These are phyloP conservation scores for Ceratocystis papillata DNA, from an alignment of 2,329 filamentous ascomycete genomes.

Conservation along the genomic window DNA sequence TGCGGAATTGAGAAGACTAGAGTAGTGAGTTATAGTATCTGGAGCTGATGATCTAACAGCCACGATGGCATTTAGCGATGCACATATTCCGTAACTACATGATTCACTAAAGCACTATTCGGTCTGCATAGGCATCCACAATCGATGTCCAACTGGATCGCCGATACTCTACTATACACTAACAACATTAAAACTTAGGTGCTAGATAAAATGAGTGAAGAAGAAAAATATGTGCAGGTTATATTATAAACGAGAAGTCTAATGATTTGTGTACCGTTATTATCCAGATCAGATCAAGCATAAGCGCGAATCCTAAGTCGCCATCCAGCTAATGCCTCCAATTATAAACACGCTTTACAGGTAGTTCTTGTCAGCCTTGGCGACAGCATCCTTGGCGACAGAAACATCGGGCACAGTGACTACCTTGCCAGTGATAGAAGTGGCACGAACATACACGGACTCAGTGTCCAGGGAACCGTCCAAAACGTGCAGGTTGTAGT, in stretches of 20 bases:
- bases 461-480: slow-evolving; percentile 17
- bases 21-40: no score
- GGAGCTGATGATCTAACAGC: no score
- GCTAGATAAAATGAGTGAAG: background rate
- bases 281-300: no score
- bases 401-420: slow-evolving; percentile 17
- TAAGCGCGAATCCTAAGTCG: background rate
- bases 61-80: no score
- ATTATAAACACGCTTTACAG: background rate
- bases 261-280: background rate
- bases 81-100: no score
- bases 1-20: no score
- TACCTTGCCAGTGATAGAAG: slow-evolving; percentile 23
- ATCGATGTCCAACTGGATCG: no score
- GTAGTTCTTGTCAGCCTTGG: slow-evolving; percentile 19
- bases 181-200: no score
- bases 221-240: background rate
- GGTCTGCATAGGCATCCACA: no score
- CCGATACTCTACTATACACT: no score
- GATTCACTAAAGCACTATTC: no score
- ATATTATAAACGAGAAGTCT: slow-evolving; percentile 8
- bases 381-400: background rate
- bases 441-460: slow-evolving; percentile 16
- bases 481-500: slow-evolving; percentile 23
- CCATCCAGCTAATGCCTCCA: background rate